Evolutionary conservation across 2,329 filamentous ascomycete species (phyloP).

Genomic region (Claviceps fusiformis): DNA sequence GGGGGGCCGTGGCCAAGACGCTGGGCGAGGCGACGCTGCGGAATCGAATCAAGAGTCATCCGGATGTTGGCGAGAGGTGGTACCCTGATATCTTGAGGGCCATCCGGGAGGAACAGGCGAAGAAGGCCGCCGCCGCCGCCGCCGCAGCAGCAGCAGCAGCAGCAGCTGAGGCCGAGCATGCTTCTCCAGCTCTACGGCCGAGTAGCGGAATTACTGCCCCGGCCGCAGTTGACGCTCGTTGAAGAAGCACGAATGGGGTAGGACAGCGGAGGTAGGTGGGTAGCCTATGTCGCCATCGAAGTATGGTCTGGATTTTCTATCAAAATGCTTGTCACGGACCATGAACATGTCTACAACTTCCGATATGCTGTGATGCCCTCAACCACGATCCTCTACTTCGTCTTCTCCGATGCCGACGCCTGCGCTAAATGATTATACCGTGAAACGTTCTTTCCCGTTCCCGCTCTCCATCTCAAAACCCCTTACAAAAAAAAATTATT

Average conservation of each 20-base stretch:
- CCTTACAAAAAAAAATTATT: neutral
- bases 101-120: slow-evolving; percentile 45
- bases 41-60: slow-evolving; percentile 77
- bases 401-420: slow-evolving; percentile 2
- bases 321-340: neutral
- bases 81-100: slow-evolving; percentile 50
- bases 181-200: slow-evolving; percentile 14
- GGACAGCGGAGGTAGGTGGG: neutral
- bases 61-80: slow-evolving; percentile 74
- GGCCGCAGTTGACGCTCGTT: slow-evolving; percentile 20
- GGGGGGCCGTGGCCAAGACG: slow-evolving; percentile 50
- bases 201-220: slow-evolving; percentile 10
- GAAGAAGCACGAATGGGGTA: neutral
- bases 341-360: neutral
- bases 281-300: neutral
- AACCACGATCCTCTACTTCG: neutral
- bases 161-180: slow-evolving; percentile 8
- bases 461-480: neutral
- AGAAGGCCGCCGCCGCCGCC: slow-evolving; percentile 9
- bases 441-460: slow-evolving; percentile 2
- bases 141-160: neutral
- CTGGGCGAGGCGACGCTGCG: slow-evolving; percentile 73
- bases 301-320: neutral
- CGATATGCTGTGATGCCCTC: neutral
- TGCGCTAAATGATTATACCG: slow-evolving; percentile 2